Conservation (phyloP, 768 basidiomycete species). For the Clavaria fumosa region DNA sequence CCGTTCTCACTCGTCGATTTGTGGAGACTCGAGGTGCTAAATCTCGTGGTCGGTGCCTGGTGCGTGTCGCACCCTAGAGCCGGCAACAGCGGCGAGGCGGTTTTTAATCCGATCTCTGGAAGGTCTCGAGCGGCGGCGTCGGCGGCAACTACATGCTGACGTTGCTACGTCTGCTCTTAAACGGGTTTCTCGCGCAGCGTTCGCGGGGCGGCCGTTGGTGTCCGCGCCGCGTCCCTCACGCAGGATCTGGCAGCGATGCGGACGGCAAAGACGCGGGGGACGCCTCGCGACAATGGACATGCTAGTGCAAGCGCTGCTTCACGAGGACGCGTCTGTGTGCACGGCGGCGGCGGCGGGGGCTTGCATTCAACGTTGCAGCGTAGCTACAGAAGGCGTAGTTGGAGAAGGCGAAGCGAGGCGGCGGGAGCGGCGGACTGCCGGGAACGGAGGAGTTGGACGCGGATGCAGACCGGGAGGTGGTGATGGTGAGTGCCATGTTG, state of each 20-base stretch:
- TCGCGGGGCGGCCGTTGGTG: constrained; percentile 25
- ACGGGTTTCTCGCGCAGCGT: constrained; percentile 37
- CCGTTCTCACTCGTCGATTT: constrained; percentile 76
- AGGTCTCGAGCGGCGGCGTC: constrained; percentile 12
- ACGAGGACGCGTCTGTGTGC: constrained; percentile 50
- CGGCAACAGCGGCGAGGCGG: too few relatives aligned
- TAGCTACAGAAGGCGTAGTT: constrained; percentile 48
- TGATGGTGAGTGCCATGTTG: constrained; percentile 68
- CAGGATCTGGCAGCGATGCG: too few relatives aligned
- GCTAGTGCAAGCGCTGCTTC: constrained; percentile 52
- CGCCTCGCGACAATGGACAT: constrained; percentile 29
- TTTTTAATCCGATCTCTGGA: constrained; percentile 26
- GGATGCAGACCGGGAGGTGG: constrained; percentile 75
- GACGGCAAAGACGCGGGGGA: neutral
- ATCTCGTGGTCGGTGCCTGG: constrained; percentile 41
- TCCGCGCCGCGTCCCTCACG: too few relatives aligned
- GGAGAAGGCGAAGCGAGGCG: constrained; percentile 22
- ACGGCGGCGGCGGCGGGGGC: constrained; percentile 70
- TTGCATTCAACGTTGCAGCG: constrained; percentile 63
- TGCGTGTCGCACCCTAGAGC: constrained; percentile 19
- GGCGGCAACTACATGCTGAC: constrained; percentile 48
- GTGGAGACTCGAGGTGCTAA: constrained; percentile 65
- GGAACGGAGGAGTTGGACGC: constrained; percentile 28
- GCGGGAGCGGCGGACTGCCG: too few relatives aligned
- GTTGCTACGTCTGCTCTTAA: constrained; percentile 50